Base-by-base conservation (phyloP, 306 rosid species). In the Mucuna pruriens region DNA sequence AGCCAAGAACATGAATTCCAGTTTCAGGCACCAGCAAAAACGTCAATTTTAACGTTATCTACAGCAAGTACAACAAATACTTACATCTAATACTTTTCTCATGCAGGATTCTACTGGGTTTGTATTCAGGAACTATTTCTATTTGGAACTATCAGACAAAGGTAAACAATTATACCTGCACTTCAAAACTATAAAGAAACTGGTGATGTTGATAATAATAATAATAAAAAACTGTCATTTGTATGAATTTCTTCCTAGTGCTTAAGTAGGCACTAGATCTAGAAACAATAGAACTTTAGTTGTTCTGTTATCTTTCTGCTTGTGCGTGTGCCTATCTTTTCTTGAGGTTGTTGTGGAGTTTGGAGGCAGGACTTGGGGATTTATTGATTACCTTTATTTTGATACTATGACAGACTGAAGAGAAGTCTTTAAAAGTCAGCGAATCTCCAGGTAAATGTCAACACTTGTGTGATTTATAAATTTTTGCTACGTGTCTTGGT, bases 111-210 rank as follows among this genome's bases (percentile, higher is more conserved):
- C 92, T 92, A 33, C 69, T 84, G 74, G 90, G 94, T 63, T 75
- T 89, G 78, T 79, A 90, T 71, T 87, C 93, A 48, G 97, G 97
- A 77, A 86, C 79, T 51, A 39, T 92, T 63, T 83, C 84, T 74
- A 85, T 92, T 46, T 90, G 90, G 93, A 90, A 90, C 82, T 83
- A 86, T 77, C 83, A 85, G n/a, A 85, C 94, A 40, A 86, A 87
- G 89, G 94, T 90, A 63, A 81, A 54, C 9, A 61, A 12, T 62
- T 46, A 17, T 39, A 51, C 10, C 31, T 46, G 46, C 31, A 5
- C 49, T 13, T 34, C 52, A 46, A 62, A 33, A 7, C 66, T 65
- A 36, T 12, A 65, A 49, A 36, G 31, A 52, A 67, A 51, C 16
- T 13, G 7, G 39, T 31, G 49, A 7, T 7, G 49, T 34, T 66